A percentile compares a stretch with the other conserved stretches of the same genome.
Evolutionary conservation across 352 stramenopile species (phyloP).

Genomic region (Phytophthora boehmeriae): DNA sequence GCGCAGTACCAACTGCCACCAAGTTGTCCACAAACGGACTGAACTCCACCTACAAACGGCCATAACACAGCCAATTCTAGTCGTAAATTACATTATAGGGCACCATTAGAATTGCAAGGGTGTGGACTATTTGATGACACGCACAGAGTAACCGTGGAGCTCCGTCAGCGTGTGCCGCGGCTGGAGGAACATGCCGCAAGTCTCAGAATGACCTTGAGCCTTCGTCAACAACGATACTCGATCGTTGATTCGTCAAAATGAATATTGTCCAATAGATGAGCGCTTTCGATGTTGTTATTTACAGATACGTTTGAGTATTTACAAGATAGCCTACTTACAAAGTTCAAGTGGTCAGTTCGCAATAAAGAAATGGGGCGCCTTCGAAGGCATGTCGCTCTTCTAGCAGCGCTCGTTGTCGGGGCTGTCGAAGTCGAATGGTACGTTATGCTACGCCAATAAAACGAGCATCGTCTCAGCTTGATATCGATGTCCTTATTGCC

Average conservation of each 20-base stretch:
- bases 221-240: constrained; percentile 13
- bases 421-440: constrained; percentile 17
- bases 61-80: neutral
- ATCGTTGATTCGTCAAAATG: too few species aligned
- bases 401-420: constrained; percentile 16
- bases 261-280: too few species aligned
- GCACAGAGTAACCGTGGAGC: constrained; percentile 73
- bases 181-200: constrained; percentile 66
- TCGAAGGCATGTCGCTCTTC: constrained; percentile 1
- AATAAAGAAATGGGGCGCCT: constrained; percentile 24
- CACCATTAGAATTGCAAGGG: too few species aligned
- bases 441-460: neutral
- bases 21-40: constrained; percentile 90
- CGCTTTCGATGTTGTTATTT: constrained; percentile 1
- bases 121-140: neutral
- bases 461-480: constrained; percentile 6
- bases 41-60: constrained; percentile 93
- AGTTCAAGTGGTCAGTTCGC: constrained; percentile 19
- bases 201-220: neutral
- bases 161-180: constrained; percentile 62
- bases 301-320: neutral
- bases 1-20: constrained; percentile 84
- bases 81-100: too few species aligned
- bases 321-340: too few species aligned
- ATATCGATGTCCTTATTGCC: neutral